Base-by-base conservation (phyloP, 164 flowering plant genomes). In the Aristolochia fimbriata region DNA sequence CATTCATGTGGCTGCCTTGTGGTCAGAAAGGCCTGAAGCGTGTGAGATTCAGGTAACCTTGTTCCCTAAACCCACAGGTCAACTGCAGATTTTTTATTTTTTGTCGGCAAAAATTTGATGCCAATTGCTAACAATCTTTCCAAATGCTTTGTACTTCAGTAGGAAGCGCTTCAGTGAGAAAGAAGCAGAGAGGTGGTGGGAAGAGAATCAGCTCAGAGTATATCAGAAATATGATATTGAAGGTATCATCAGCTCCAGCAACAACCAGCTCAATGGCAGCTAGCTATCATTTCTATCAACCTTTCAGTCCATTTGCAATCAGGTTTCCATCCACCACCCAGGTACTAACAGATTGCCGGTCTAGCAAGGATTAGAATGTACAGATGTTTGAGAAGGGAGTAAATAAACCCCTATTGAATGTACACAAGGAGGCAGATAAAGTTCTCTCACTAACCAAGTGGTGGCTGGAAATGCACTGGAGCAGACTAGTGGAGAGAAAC, bases 101-200 rank as follows among this genome's bases (percentile, higher is more conserved):
- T n/a, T n/a, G n/a, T n/a, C n/a, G 43, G 9, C 43, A 37, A 1
- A 37, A 37, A 37, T 37, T 37, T 7, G 43, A 37, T 37, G 43
- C 43, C 4, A 10, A 37, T 37, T 37, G 43, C 43, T 37, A 37
- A 37, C 43, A 37, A 37, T 3, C 11, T 37, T 37, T 21, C 9
- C n/a, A 16, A 22, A 15, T 6, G 37, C 15, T 68, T 57, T 63
- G 47, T 61, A 53, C 65, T 73, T 74, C 74, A 85, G 88, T 63
- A 80, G 88, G 58, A 81, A 74, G 72, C 64, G 62, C 20, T 86
- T 80, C 63, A 70, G 73, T 3, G 81, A 78, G 67, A 80, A 75
- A 65, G 83, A 81, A 68, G 92, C 88, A 4, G 78, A 73, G 64
- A 43, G 58, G 59, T 86, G 88, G 92, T 83, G 92, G 92, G 78